Percentiles rank a stretch among this genome's conserved stretches.
These are phyloP conservation scores for Neonectria ditissima DNA, from an alignment of 2,329 filamentous ascomycete species.

Conservation along the genomic window DNA sequence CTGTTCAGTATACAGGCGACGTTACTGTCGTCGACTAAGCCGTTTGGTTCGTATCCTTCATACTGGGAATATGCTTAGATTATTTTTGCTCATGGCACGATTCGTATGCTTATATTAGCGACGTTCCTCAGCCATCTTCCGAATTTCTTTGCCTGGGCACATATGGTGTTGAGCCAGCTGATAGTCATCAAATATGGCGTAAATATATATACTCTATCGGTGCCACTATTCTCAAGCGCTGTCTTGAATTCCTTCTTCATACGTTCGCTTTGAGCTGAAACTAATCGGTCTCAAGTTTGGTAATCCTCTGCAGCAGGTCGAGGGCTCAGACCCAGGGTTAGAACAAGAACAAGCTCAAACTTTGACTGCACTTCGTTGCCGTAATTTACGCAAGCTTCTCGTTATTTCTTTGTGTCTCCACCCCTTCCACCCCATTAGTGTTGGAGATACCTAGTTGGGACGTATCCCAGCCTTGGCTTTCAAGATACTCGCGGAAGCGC, in stretches of 20 bases:
- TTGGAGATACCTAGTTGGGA: slow-evolving; percentile 61
- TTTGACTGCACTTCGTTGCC: neutral
- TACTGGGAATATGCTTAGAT: slow-evolving; percentile 28
- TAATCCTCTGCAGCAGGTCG: no score
- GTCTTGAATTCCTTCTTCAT: no score
- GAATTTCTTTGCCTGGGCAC: no score
- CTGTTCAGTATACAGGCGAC: slow-evolving; percentile 9
- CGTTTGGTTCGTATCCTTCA: slow-evolving; percentile 22
- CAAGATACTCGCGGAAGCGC: slow-evolving; percentile 79
- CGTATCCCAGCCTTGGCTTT: slow-evolving; percentile 81
- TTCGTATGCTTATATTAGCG: slow-evolving; percentile 16
- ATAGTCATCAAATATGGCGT: no score
- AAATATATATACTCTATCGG: no score
- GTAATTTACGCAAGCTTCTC: slow-evolving; percentile 24
- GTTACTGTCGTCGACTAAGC: slow-evolving; percentile 27
- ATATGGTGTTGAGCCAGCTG: no score
- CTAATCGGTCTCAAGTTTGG: no score
- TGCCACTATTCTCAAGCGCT: no score
- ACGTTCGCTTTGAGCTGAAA: no score
- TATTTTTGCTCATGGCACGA: slow-evolving; percentile 14
- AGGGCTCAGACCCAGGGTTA: no score
- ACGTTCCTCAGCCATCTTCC: no score
- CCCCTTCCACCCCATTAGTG: slow-evolving; percentile 39
- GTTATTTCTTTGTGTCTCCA: neutral
- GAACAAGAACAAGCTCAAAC: neutral